phyloP scores from a whole-genome alignment of 1,284 basidiomycete species.

The Ceratobasidium sp. region DNA sequence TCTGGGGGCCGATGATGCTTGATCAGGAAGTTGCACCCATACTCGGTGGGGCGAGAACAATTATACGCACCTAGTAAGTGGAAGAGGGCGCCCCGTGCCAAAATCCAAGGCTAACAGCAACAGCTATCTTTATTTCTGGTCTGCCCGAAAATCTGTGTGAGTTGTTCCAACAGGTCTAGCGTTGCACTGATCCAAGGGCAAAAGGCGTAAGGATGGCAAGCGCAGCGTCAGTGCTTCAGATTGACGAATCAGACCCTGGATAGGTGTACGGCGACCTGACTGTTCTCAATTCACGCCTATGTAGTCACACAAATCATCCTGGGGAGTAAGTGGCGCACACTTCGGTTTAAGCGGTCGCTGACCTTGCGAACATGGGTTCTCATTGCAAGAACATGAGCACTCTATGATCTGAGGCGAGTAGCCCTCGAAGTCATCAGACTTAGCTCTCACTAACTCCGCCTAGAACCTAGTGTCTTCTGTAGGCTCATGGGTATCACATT shows the following conservation, averaged over 20 bases:
- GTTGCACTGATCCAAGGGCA: background rate
- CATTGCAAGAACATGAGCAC: too few species aligned
- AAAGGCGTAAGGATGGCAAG: background rate
- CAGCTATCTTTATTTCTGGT: slow-evolving; percentile 11
- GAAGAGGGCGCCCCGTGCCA: background rate
- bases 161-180: too few species aligned
- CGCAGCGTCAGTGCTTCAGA: background rate
- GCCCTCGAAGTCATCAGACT: too few species aligned
- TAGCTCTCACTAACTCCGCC: background rate
- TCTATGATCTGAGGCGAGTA: too few species aligned
- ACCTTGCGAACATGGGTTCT: background rate
- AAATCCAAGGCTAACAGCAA: background rate
- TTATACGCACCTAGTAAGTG: slow-evolving; percentile 11
- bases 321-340: too few species aligned
- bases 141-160: slow-evolving; percentile 1
- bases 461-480: too few species aligned
- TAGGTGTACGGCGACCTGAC: background rate
- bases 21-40: background rate
- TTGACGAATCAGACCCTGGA: background rate
- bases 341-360: too few species aligned
- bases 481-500: too few species aligned
- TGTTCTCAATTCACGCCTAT: background rate
- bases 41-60: background rate
- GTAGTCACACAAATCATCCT: too few species aligned
- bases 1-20: slow-evolving; percentile 21